Conservation (phyloP, 1,284 basidiomycete genomes). For the Cryptococcus neoformans region DNA sequence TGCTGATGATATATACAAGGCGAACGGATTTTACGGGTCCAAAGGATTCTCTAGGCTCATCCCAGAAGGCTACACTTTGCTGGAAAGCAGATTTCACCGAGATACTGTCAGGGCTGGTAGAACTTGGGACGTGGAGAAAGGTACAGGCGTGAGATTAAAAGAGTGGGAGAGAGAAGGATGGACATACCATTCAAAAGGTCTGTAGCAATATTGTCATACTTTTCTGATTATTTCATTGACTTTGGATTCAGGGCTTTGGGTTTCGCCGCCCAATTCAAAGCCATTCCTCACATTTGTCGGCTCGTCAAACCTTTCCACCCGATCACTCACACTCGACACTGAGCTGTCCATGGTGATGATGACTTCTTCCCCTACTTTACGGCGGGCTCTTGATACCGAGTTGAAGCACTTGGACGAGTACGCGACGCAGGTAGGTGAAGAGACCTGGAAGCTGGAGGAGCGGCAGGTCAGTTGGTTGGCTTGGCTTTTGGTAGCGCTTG, state of each 20-base stretch:
- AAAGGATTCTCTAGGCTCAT: constrained; percentile 85
- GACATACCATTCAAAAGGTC: constrained; percentile 99
- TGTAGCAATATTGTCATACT: constrained; percentile 4
- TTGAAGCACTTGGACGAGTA: constrained; percentile 49
- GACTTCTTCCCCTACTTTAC: constrained; percentile 56
- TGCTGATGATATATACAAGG: constrained; percentile 52
- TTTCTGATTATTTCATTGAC: background rate
- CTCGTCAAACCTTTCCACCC: constrained; percentile 91
- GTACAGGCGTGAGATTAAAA: constrained; percentile 62
- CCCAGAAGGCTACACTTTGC: constrained; percentile 89
- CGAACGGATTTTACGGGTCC: constrained; percentile 93
- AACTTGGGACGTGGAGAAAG: constrained; percentile 49
- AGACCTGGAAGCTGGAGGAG: constrained; percentile 53
- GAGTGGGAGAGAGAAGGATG: constrained; percentile 91
- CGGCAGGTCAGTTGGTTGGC: constrained; percentile 69
- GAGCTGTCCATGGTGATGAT: constrained; percentile 87
- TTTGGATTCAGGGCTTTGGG: constrained; percentile 69
- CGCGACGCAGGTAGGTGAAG: constrained; percentile 51
- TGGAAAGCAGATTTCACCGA: constrained; percentile 79
- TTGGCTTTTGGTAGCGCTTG: constrained; percentile 58
- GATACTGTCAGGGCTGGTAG: constrained; percentile 59
- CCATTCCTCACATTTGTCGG: constrained; percentile 85
- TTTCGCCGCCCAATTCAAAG: constrained; percentile 53
- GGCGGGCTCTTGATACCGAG: constrained; percentile 51
- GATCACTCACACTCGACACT: constrained; percentile 86